Conservation (phyloP, 495 filamentous ascomycete genomes). For the Annulohypoxylon bovei region DNA sequence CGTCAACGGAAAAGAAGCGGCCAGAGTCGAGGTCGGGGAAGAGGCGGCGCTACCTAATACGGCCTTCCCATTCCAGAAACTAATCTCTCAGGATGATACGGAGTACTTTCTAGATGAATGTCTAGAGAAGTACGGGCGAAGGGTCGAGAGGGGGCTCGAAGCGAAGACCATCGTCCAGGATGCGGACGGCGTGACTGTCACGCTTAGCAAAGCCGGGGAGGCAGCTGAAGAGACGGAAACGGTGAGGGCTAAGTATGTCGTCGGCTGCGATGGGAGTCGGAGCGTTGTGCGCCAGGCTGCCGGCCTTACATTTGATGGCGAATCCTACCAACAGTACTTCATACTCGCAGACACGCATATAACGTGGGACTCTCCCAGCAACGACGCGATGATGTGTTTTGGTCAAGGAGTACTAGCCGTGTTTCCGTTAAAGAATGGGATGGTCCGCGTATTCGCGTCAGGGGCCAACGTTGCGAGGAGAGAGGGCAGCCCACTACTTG, state of each 20-base stretch:
- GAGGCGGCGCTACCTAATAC: background rate
- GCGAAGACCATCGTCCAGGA: background rate
- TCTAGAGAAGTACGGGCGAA: background rate
- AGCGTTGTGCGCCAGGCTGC: conserved; percentile 1
- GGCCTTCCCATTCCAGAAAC: background rate
- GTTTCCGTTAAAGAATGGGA: background rate
- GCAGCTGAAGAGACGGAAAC: background rate
- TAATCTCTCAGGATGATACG: conserved; percentile 6
- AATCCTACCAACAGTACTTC: background rate
- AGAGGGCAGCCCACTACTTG: background rate
- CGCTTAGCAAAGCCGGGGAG: background rate
- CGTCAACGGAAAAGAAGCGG: conserved; percentile 5
- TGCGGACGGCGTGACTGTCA: background rate
- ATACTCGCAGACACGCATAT: background rate
- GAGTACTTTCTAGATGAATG: conserved; percentile 4
- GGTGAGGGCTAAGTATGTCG: conserved; percentile 1
- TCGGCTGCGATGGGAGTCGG: background rate
- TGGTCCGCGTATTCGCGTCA: background rate
- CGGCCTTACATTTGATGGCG: background rate
- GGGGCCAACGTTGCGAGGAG: background rate
- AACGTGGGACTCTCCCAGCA: background rate
- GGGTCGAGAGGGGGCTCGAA: conserved; percentile 1
- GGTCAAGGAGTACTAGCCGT: background rate
- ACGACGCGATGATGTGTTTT: background rate
- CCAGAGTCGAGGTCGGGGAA: background rate